phyloP scores from a whole-genome alignment of 768 basidiomycete genomes.

The Termitomyces titanicus region DNA sequence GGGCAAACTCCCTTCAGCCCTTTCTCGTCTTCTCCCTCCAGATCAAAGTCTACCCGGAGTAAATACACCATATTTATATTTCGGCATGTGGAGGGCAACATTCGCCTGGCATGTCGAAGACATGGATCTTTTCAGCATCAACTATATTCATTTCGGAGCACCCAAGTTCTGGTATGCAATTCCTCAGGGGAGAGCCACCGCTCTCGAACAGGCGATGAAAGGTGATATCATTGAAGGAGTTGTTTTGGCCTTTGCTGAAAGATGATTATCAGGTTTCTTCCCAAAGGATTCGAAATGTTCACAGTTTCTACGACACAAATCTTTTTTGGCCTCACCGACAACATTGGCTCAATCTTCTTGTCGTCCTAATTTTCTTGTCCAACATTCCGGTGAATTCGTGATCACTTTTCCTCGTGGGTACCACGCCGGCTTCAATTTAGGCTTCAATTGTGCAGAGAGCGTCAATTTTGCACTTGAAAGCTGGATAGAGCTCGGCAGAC shows the following conservation, averaged over 20 bases:
- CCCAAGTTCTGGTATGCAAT: conserved; percentile 98
- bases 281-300: conserved; percentile 85
- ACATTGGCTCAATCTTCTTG: conserved; percentile 77
- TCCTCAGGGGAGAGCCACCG: conserved; percentile 78
- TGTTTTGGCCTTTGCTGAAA: conserved; percentile 4
- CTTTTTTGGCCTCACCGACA: conserved; percentile 88
- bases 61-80: conserved; percentile 96
- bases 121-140: conserved; percentile 98
- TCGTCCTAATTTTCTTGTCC: conserved; percentile 82
- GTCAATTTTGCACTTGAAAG: conserved; percentile 96
- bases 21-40: conserved; percentile 73
- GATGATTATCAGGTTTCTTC: conserved; percentile 66
- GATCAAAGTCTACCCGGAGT: conserved; percentile 85
- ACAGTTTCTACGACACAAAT: conserved; percentile 96
- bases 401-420: conserved; percentile 95
- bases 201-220: conserved; percentile 88
- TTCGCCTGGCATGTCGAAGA: conserved; percentile 99
- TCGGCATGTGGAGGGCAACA: conserved; percentile 98
- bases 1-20: conserved; percentile 81
- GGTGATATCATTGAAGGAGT: conserved; percentile 38
- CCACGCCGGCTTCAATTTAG: conserved; percentile 95
- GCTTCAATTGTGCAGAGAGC: conserved; percentile 94
- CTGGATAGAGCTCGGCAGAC: conserved; percentile 87
- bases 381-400: conserved; percentile 93
- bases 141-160: conserved; percentile 97